Percentiles rank a stretch among this genome's conserved stretches.
Conservation (phyloP, 345 rosid genomes). For the Melastoma malabathricum region DNA sequence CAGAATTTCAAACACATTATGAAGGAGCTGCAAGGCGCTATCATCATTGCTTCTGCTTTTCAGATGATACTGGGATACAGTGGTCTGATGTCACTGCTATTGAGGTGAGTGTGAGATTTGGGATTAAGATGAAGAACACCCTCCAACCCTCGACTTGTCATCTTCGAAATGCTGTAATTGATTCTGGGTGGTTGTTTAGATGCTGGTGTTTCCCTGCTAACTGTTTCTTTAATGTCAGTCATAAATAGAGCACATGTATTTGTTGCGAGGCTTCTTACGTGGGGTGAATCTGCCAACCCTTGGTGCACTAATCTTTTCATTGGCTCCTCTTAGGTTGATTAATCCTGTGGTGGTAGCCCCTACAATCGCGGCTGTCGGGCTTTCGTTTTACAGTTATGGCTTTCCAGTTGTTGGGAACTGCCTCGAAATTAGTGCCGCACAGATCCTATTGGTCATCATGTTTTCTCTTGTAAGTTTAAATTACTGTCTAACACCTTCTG, state of each 20-base stretch:
- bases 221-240: not conserved
- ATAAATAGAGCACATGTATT: not conserved
- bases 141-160: too few species aligned
- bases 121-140: too few species aligned
- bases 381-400: conserved; percentile 88
- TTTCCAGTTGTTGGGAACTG: conserved; percentile 86
- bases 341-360: conserved; percentile 99
- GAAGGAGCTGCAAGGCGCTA: conserved; percentile 91
- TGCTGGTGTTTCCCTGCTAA: not conserved
- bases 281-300: too few species aligned
- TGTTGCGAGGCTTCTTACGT: too few species aligned
- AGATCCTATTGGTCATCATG: conserved; percentile 65
- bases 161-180: too few species aligned
- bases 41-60: conserved; percentile 79
- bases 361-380: conserved; percentile 96
- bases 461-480: conserved; percentile 80
- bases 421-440: conserved; percentile 76
- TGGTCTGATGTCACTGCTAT: conserved; percentile 60
- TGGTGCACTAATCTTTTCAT: not conserved
- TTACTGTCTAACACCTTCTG: not conserved
- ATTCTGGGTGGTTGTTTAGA: not conserved
- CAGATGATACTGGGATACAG: conserved; percentile 84
- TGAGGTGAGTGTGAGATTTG: conserved; percentile 41
- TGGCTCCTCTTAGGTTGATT: conserved; percentile 43
- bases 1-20: conserved; percentile 94